These are phyloP conservation scores for Aureobasidium subglaciale DNA, from an alignment of 2,329 filamentous ascomycete species.

Conservation along the genomic window DNA sequence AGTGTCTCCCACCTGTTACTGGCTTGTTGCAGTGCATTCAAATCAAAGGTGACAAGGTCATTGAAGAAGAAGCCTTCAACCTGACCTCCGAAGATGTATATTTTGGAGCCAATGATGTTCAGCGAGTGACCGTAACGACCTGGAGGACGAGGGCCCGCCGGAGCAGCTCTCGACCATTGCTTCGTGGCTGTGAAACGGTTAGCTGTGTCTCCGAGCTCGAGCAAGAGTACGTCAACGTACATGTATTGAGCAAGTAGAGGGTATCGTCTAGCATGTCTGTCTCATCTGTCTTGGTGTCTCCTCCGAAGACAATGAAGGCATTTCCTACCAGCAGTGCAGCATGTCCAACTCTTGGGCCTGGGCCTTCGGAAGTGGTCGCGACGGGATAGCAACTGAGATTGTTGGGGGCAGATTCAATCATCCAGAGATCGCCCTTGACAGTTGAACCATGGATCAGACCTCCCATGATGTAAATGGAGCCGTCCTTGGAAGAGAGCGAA, in stretches of 20 bases:
- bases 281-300: conserved; percentile 96
- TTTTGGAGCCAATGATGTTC: conserved; percentile 93
- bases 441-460: conserved; percentile 90
- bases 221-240: conserved; percentile 49
- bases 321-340: conserved; percentile 92
- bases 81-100: conserved; percentile 95
- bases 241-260: conserved; percentile 92
- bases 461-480: conserved; percentile 96
- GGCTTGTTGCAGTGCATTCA: conserved; percentile 87
- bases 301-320: conserved; percentile 97
- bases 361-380: conserved; percentile 85
- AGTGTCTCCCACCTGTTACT: conserved; percentile 92
- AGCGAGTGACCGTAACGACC: conserved; percentile 94
- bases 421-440: conserved; percentile 95
- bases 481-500: conserved; percentile 85
- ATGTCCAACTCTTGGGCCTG: conserved; percentile 90
- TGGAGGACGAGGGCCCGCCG: conserved; percentile 74
- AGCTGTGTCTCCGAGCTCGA: conserved; percentile 18
- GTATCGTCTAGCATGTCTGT: conserved; percentile 88
- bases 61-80: conserved; percentile 99
- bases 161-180: conserved; percentile 93
- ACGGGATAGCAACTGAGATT: conserved; percentile 88
- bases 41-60: conserved; percentile 86
- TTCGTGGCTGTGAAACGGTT: conserved; percentile 65
- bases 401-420: conserved; percentile 79